These are phyloP conservation scores for Ramaria rubella DNA, from an alignment of 768 basidiomycete species.

Conservation along the genomic window DNA sequence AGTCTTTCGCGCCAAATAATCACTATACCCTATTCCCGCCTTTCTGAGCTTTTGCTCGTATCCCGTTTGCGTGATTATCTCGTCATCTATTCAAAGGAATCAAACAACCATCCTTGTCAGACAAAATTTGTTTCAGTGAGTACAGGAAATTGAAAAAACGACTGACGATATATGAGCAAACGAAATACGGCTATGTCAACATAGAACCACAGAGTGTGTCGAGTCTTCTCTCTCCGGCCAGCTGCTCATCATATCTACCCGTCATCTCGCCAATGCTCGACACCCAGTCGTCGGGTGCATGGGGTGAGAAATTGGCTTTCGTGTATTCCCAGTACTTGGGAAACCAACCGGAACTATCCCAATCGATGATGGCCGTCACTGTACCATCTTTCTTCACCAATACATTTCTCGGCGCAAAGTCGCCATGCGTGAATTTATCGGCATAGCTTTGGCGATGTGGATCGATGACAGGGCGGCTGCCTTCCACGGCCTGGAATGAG, in stretches of 20 bases:
- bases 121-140: too few species aligned
- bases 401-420: conserved; percentile 4
- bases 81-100: too few species aligned
- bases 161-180: background rate
- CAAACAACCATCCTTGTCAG: too few species aligned
- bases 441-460: background rate
- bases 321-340: conserved; percentile 5
- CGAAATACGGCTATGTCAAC: background rate
- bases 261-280: background rate
- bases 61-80: too few species aligned
- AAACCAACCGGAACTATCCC: conserved; percentile 5
- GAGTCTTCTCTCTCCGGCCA: background rate
- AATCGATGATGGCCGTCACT: conserved; percentile 5
- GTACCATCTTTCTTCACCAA: background rate
- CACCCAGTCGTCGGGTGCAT: background rate
- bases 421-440: conserved; percentile 4
- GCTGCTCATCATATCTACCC: background rate
- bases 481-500: background rate
- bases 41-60: too few species aligned
- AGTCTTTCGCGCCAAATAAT: too few species aligned
- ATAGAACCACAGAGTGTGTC: background rate
- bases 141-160: background rate
- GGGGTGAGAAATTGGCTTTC: background rate
- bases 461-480: background rate
- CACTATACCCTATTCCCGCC: too few species aligned